These are phyloP conservation scores for Wallacemonas sp. DNA, from an alignment of 208 protist species.

Conservation along the genomic window DNA sequence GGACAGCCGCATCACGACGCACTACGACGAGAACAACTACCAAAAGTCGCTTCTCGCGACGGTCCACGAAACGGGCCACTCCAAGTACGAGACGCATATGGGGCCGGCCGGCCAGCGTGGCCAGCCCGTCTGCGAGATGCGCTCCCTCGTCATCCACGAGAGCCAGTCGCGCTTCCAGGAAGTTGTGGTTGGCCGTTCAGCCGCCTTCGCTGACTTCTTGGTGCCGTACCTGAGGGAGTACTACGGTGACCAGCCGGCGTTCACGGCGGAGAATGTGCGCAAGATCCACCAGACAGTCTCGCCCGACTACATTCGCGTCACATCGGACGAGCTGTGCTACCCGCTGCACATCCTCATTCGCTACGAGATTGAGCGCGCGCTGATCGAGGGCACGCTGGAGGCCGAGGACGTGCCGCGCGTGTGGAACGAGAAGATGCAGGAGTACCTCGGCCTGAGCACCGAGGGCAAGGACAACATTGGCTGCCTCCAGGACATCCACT, in stretches of 20 bases:
- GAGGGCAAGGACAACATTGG: conserved; percentile 69
- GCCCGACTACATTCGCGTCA: conserved; percentile 55
- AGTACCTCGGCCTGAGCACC: conserved; percentile 77
- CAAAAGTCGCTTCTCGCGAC: conserved; percentile 31
- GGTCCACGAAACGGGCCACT: conserved; percentile 66
- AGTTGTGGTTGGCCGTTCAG: conserved; percentile 40
- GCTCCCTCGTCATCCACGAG: conserved; percentile 65
- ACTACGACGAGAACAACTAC: conserved; percentile 39
- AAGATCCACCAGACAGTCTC: conserved; percentile 26
- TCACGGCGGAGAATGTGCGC: conserved; percentile 37
- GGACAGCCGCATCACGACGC: conserved; percentile 66
- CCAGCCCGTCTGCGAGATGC: conserved; percentile 29
- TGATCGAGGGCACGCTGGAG: conserved; percentile 62
- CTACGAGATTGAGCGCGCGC: conserved; percentile 68
- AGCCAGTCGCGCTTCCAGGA: conserved; percentile 66
- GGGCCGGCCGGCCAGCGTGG: conserved; percentile 21
- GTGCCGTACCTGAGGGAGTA: conserved; percentile 25
- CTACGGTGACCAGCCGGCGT: conserved; percentile 38
- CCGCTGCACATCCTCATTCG: conserved; percentile 68
- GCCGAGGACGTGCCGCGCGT: conserved; percentile 46
- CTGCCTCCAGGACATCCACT: conserved; percentile 38
- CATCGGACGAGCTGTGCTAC: conserved; percentile 73
- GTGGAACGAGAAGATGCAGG: conserved; percentile 89
- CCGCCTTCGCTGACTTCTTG: conserved; percentile 41
- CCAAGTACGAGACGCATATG: conserved; percentile 60